phyloP scores from a whole-genome alignment of 2,329 filamentous ascomycete species.

The Periconia macrospinosa region DNA sequence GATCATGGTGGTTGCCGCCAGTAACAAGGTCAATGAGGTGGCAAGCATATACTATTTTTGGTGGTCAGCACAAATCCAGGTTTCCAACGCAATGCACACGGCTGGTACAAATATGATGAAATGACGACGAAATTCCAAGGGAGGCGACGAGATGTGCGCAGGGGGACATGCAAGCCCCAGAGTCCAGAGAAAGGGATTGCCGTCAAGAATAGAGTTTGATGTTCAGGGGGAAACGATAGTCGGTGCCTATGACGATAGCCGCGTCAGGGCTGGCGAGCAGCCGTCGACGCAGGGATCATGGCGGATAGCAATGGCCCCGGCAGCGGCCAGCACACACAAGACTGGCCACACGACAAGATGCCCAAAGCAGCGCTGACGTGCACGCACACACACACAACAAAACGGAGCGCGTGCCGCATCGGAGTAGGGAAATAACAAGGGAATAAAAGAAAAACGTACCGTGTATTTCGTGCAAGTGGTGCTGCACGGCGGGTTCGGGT shows the following conservation, averaged over 20 bases:
- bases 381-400: too few relatives aligned
- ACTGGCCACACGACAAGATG: background rate
- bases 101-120: background rate
- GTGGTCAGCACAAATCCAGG: conserved; percentile 15
- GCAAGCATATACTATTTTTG: conserved; percentile 36
- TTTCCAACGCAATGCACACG: background rate
- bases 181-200: too few relatives aligned
- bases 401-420: too few relatives aligned
- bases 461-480: conserved; percentile 25
- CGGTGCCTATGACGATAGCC: conserved; percentile 2
- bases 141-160: background rate
- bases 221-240: conserved; percentile 4
- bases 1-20: conserved; percentile 30
- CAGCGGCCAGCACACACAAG: background rate
- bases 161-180: background rate
- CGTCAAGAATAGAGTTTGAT: background rate
- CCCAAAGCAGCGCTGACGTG: background rate
- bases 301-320: background rate
- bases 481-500: background rate
- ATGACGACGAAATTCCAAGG: background rate
- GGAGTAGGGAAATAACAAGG: background rate
- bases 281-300: conserved; percentile 5
- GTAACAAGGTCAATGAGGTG: conserved; percentile 43
- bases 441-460: conserved; percentile 23
- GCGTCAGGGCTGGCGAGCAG: background rate